A percentile compares a stretch with the other conserved stretches of the same genome.
Evolutionary conservation across 1,284 basidiomycete species (phyloP).

Genomic region (Stygiomarasmius scandens): DNA sequence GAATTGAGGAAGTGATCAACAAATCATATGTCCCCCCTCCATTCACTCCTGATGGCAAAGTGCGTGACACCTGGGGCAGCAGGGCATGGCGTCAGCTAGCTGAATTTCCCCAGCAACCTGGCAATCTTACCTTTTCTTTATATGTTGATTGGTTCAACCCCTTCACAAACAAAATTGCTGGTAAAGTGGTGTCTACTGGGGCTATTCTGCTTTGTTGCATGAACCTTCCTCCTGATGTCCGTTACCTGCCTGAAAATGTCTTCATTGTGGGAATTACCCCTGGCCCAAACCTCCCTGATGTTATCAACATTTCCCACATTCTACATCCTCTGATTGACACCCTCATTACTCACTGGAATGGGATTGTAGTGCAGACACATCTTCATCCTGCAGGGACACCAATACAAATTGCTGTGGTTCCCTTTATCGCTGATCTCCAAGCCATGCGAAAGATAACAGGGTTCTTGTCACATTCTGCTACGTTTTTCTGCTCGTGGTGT

Average conservation of each 20-base stretch:
- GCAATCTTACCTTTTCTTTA: conserved; percentile 22
- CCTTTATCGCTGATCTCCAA: conserved; percentile 18
- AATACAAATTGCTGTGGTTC: conserved; percentile 11
- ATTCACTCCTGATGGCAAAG: conserved; percentile 4
- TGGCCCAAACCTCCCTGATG: conserved; percentile 7
- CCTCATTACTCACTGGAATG: conserved; percentile 1
- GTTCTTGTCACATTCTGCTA: conserved; percentile 1
- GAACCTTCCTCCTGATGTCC: conserved; percentile 17
- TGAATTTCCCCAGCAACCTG: conserved; percentile 6
- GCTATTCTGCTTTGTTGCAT: conserved; percentile 19
- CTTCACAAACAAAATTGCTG: conserved; percentile 22
- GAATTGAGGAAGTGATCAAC: conserved; percentile 30
- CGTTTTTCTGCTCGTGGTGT: conserved; percentile 17
- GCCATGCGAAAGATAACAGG: conserved; percentile 20
- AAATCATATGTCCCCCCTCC: conserved; percentile 15
- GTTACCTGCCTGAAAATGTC: conserved; percentile 14
- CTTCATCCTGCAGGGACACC: conserved; percentile 9
- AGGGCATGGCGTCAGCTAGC: conserved; percentile 19
- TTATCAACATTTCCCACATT: conserved; percentile 19
- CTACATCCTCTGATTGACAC: conserved; percentile 8
- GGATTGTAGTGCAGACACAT: conserved; percentile 13
- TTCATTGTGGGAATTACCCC: conserved; percentile 21
- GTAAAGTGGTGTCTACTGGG: conserved; percentile 17
- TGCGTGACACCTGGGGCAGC: conserved; percentile 22
- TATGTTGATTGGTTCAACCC: conserved; percentile 30